Percentiles rank a stretch among this genome's conserved stretches.
Conservation (phyloP, 2,329 filamentous ascomycete species). For the Pyricularia sp. region DNA sequence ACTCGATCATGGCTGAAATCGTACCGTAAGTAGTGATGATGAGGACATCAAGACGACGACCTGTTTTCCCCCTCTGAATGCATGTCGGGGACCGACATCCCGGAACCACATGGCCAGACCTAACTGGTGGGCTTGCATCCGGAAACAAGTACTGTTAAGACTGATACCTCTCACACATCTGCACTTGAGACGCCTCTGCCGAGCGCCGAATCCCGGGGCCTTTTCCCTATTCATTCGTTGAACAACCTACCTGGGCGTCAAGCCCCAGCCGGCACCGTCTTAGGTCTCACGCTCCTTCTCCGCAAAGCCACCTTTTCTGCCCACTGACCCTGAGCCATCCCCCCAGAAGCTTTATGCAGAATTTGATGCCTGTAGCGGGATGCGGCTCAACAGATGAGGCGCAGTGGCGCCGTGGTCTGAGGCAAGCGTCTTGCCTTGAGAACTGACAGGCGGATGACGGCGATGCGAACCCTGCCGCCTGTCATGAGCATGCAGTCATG, state of each 20-base stretch:
- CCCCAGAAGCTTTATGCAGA: neutral
- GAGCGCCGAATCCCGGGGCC: neutral
- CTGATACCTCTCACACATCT: neutral
- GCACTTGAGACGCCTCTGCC: neutral
- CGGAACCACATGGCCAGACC: neutral
- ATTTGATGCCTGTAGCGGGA: neutral
- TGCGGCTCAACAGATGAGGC: neutral
- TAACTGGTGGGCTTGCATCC: neutral
- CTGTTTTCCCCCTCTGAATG: neutral
- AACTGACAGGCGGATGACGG: neutral
- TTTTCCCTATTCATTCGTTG: neutral
- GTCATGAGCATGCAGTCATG: neutral
- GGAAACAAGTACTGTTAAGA: neutral
- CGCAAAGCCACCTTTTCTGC: neutral
- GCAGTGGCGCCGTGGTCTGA: conserved; percentile 1
- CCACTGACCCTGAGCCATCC: neutral
- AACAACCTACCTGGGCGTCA: neutral
- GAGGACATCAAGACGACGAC: neutral
- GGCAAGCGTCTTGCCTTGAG: neutral
- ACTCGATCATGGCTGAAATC: neutral
- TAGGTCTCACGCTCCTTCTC: neutral
- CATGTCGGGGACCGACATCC: neutral
- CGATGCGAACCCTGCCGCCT: neutral
- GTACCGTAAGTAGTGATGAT: neutral
- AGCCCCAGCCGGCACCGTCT: conserved; percentile 1